These are phyloP conservation scores for Talaromyces albobiverticillius DNA, from an alignment of 2,329 filamentous ascomycete genomes.

Conservation along the genomic window DNA sequence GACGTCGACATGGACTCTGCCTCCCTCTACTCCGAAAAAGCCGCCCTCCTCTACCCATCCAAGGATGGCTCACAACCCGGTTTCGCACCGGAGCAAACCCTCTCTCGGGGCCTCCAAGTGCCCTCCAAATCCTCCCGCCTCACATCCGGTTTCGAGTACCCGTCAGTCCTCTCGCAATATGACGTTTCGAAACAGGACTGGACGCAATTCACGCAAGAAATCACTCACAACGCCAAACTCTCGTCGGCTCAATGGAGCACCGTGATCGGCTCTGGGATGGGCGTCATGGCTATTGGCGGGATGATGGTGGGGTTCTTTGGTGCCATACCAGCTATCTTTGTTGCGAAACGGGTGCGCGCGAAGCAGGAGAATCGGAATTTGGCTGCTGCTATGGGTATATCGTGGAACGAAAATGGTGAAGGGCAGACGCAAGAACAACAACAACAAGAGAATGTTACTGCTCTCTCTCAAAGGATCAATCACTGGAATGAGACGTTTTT, in stretches of 20 bases:
- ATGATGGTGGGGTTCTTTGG: constrained; percentile 30
- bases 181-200: constrained; percentile 23
- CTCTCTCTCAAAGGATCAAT: constrained; percentile 22
- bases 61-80: constrained; percentile 18
- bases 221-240: constrained; percentile 26
- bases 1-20: constrained; percentile 3
- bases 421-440: background rate
- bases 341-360: constrained; percentile 20
- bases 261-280: constrained; percentile 27
- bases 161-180: constrained; percentile 22
- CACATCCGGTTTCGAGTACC: constrained; percentile 32
- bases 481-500: constrained; percentile 31
- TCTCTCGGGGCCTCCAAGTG: constrained; percentile 29
- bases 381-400: constrained; percentile 18
- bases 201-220: constrained; percentile 26
- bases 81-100: constrained; percentile 17
- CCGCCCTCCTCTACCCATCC: constrained; percentile 17
- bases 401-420: background rate
- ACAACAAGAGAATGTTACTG: background rate
- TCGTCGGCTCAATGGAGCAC: constrained; percentile 29
- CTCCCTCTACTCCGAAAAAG: constrained; percentile 10
- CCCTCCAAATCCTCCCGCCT: constrained; percentile 24
- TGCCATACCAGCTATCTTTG: constrained; percentile 26
- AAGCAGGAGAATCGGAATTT: constrained; percentile 27
- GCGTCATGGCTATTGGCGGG: constrained; percentile 27